These are phyloP conservation scores for Artemisia tridentata DNA, from an alignment of 129 eudicot species.

Conservation along the genomic window DNA sequence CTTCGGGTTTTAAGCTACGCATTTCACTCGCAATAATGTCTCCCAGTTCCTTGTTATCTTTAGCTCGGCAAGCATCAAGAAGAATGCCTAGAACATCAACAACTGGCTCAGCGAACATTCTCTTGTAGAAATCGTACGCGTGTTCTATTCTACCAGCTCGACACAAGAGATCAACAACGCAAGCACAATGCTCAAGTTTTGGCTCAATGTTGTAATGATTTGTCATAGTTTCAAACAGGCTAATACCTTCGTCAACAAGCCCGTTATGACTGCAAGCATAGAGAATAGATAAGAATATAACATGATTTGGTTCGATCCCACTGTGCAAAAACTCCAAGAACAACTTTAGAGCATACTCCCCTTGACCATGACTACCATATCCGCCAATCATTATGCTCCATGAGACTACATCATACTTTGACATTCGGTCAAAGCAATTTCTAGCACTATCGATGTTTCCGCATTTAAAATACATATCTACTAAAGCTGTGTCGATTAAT, in stretches of 20 bases:
- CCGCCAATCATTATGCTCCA: conserved; percentile 87
- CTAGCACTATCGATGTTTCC: conserved; percentile 68
- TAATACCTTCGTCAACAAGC: conserved; percentile 67
- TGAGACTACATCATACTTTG: conserved; percentile 62
- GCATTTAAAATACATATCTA: conserved; percentile 93
- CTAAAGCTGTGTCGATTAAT: conserved; percentile 65
- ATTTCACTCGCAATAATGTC: conserved; percentile 54
- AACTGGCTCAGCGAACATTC: conserved; percentile 50
- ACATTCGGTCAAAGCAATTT: conserved; percentile 70
- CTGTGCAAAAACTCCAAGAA: conserved; percentile 41
- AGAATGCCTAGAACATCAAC: conserved; percentile 81
- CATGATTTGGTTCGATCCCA: conserved; percentile 66
- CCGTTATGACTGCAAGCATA: conserved; percentile 85
- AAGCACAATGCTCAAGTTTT: conserved; percentile 76
- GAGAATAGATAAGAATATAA: conserved; percentile 57
- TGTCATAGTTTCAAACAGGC: conserved; percentile 58
- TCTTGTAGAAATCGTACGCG: conserved; percentile 58
- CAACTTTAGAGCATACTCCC: conserved; percentile 68
- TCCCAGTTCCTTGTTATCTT: conserved; percentile 50
- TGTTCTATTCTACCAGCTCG: conserved; percentile 74
- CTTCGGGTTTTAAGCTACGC: conserved; percentile 42
- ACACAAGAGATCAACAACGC: conserved; percentile 87
- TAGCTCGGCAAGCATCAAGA: conserved; percentile 73
- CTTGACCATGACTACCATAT: conserved; percentile 92
- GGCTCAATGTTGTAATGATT: conserved; percentile 53